Evolutionary conservation across 345 rosid species (phyloP).

Genomic region (Syzygium aqueum): DNA sequence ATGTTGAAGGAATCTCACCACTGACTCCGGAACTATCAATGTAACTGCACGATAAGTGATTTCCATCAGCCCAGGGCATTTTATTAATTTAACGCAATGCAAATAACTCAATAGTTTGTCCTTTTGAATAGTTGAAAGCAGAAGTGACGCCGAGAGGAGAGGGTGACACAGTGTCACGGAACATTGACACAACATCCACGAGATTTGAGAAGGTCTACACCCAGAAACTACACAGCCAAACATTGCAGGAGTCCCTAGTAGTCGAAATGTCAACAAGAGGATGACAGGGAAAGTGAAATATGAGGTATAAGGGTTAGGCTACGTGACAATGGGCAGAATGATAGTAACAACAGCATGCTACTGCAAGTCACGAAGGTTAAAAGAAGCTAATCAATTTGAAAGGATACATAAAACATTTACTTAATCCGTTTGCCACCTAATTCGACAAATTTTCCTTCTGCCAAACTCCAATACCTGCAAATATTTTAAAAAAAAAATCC

Average conservation of each 20-base stretch:
- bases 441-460: background rate
- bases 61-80: background rate
- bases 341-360: background rate
- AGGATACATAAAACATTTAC: background rate
- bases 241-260: background rate
- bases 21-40: background rate
- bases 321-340: background rate
- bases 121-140: background rate
- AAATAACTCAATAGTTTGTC: background rate
- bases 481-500: background rate
- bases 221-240: background rate
- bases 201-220: background rate
- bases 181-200: background rate
- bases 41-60: background rate
- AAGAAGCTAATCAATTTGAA: background rate
- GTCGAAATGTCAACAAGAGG: background rate
- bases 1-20: background rate
- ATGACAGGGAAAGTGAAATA: background rate
- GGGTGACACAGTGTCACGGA: accelerated
- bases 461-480: background rate
- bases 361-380: background rate
- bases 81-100: background rate
- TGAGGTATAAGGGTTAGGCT: background rate
- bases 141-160: background rate
- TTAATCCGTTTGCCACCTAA: background rate